Evolutionary conservation across 805 yeast species (phyloP).

Genomic region (Candida gorgasii): DNA sequence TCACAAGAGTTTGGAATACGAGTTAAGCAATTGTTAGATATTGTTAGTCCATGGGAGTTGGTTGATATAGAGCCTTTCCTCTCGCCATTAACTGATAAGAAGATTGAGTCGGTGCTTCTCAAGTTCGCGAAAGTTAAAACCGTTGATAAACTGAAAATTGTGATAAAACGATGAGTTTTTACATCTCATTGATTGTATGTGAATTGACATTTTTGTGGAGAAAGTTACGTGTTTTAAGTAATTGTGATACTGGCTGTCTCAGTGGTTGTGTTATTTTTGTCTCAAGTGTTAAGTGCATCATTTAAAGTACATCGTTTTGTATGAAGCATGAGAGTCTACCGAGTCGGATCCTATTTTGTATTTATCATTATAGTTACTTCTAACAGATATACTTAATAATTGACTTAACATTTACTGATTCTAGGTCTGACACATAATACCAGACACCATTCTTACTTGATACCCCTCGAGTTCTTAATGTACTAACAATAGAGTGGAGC

Average conservation of each 20-base stretch:
- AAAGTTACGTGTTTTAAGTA: no score
- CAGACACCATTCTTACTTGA: not conserved
- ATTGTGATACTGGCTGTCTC: no score
- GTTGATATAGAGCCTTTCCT: slow-evolving; percentile 42
- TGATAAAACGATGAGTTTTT: slow-evolving; percentile 24
- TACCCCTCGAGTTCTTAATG: not conserved
- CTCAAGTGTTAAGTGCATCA: no score
- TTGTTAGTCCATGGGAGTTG: slow-evolving; percentile 37
- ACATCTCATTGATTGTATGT: slow-evolving; percentile 16
- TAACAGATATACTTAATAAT: no score
- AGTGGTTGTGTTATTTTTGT: no score
- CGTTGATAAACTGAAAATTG: slow-evolving; percentile 32
- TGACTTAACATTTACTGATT: no score
- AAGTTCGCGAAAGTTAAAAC: slow-evolving; percentile 39
- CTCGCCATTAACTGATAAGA: slow-evolving; percentile 29
- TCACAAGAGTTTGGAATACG: slow-evolving; percentile 32
- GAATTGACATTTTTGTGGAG: not conserved
- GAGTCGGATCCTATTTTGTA: no score
- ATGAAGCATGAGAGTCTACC: no score
- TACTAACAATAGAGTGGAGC: slow-evolving; percentile 62
- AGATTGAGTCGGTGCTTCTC: slow-evolving; percentile 37
- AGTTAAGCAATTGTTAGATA: slow-evolving; percentile 32
- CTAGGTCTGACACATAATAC: no score
- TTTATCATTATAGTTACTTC: no score
- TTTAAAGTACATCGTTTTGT: no score